Evolutionary conservation across 2,329 filamentous ascomycete genomes (phyloP).

Genomic region (Sarocladiaceae sp.): DNA sequence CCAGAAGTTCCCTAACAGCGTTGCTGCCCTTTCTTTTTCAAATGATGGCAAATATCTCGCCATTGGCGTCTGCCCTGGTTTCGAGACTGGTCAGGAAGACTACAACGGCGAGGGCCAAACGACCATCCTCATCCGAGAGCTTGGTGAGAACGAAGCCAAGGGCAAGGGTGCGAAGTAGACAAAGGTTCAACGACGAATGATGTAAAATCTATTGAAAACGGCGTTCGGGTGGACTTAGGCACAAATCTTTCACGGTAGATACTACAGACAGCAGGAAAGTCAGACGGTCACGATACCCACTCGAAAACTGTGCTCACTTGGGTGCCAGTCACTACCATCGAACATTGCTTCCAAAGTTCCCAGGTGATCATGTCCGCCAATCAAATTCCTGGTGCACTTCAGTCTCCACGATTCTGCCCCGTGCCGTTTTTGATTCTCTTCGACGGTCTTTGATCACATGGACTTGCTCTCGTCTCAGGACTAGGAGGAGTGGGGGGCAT

Average conservation of each 20-base stretch:
- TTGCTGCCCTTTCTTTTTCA: constrained; percentile 73
- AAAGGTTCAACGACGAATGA: background rate
- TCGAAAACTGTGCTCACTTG: too few relatives aligned
- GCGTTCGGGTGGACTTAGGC: constrained; percentile 10
- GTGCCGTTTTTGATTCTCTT: too few relatives aligned
- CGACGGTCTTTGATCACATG: too few relatives aligned
- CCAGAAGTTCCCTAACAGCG: constrained; percentile 72
- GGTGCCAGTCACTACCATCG: too few relatives aligned
- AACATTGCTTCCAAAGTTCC: too few relatives aligned
- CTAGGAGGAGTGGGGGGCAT: too few relatives aligned
- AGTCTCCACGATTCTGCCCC: too few relatives aligned
- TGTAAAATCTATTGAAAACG: constrained; percentile 7
- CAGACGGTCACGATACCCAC: background rate
- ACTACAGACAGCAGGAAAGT: background rate
- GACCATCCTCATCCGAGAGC: constrained; percentile 73
- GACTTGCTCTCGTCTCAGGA: too few relatives aligned
- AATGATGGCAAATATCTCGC: constrained; percentile 71
- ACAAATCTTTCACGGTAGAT: background rate
- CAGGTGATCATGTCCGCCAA: too few relatives aligned
- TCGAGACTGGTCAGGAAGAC: constrained; percentile 81
- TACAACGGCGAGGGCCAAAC: constrained; percentile 66
- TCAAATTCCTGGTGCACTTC: too few relatives aligned
- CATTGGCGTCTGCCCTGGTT: constrained; percentile 76
- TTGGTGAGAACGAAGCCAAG: constrained; percentile 83
- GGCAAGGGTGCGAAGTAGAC: constrained; percentile 66